Evolutionary conservation across 1,284 basidiomycete genomes (phyloP).

Genomic region (Apiotrichum siamense): DNA sequence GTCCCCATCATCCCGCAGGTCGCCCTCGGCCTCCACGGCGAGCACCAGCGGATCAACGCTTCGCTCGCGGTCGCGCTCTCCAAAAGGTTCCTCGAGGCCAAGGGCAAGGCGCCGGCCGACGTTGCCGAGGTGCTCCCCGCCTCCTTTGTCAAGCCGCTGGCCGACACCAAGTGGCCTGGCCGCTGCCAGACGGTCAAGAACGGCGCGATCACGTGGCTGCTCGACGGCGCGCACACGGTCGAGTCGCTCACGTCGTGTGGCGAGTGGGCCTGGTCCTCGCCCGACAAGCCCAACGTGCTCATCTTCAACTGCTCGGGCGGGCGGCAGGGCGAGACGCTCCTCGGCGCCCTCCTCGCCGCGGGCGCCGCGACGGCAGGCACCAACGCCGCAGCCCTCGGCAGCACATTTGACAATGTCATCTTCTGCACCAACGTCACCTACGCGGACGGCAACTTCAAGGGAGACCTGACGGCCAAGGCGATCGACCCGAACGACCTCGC

Average conservation of each 20-base stretch:
- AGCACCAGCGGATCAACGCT: slow-evolving; percentile 86
- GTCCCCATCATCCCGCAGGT: slow-evolving; percentile 32
- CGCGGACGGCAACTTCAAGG: slow-evolving; percentile 77
- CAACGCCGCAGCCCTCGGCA: slow-evolving; percentile 48
- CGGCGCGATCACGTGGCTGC: slow-evolving; percentile 64
- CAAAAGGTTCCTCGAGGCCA: slow-evolving; percentile 59
- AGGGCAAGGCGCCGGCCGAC: slow-evolving; percentile 29
- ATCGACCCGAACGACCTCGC: slow-evolving; percentile 61
- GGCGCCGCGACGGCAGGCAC: slow-evolving; percentile 29
- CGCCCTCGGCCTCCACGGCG: slow-evolving; percentile 72
- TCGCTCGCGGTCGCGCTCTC: slow-evolving; percentile 74
- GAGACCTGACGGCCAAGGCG: slow-evolving; percentile 67
- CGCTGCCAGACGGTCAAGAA: slow-evolving; percentile 78
- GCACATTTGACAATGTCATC: slow-evolving; percentile 71
- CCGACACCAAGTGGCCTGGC: slow-evolving; percentile 84
- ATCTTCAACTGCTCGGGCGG: slow-evolving; percentile 97
- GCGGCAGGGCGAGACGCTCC: slow-evolving; percentile 68
- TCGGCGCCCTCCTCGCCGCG: slow-evolving; percentile 55
- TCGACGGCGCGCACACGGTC: slow-evolving; percentile 92
- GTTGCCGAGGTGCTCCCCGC: slow-evolving; percentile 49
- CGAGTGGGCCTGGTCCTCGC: slow-evolving; percentile 57
- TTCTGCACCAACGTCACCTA: slow-evolving; percentile 98
- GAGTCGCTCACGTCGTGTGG: slow-evolving; percentile 85
- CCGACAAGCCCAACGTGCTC: slow-evolving; percentile 54
- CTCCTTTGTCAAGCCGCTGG: slow-evolving; percentile 59